Conservation (phyloP, 2,329 filamentous ascomycete genomes). For the Ophiobolus disseminans region DNA sequence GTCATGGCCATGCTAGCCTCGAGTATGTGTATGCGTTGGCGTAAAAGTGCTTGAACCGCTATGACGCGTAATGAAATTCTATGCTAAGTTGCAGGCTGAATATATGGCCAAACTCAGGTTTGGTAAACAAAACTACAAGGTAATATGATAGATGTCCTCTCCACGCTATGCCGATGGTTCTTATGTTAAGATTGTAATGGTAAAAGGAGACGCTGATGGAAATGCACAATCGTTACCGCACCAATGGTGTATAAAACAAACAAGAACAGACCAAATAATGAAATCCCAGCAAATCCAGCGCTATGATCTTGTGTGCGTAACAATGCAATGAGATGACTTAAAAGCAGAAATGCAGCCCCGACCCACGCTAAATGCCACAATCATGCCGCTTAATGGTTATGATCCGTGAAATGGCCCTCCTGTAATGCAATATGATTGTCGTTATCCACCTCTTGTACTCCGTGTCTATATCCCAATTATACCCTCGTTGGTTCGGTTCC, state of each 20-base stretch:
- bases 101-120: conserved; percentile 20
- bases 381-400: conserved; percentile 35
- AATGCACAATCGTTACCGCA: conserved; percentile 33
- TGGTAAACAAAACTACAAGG: conserved; percentile 20
- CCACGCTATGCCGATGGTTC: conserved; percentile 31
- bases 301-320: conserved; percentile 37
- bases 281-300: conserved; percentile 29
- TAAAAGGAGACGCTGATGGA: conserved; percentile 23
- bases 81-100: conserved; percentile 13
- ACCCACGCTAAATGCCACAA: conserved; percentile 51
- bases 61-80: conserved; percentile 22
- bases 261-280: conserved; percentile 16
- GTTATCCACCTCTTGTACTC: conserved; percentile 12
- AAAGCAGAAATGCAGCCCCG: conserved; percentile 27
- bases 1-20: conserved; percentile 17
- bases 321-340: conserved; percentile 25
- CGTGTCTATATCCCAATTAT: conserved; percentile 9
- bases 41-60: conserved; percentile 21
- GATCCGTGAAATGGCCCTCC: conserved; percentile 14
- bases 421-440: conserved; percentile 17
- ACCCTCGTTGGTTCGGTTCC: conserved; percentile 36
- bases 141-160: conserved; percentile 26
- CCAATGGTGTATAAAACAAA: conserved; percentile 33
- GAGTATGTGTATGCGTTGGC: conserved; percentile 20
- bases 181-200: conserved; percentile 15